Evolutionary conservation across 2,329 filamentous ascomycete species (phyloP).

Genomic region (Ophioceras dolichostomum): DNA sequence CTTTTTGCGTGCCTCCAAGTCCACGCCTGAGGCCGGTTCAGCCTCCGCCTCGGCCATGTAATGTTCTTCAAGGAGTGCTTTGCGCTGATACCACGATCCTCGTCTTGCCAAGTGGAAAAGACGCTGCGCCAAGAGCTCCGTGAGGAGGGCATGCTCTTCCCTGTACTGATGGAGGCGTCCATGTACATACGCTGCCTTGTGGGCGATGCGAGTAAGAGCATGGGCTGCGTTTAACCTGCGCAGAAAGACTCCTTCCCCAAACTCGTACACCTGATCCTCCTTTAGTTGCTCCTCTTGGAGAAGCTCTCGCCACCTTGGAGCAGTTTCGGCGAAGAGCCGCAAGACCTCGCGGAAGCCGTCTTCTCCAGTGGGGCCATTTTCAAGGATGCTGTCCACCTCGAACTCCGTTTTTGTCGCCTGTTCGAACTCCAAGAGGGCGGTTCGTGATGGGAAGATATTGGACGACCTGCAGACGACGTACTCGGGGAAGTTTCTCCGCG

Average conservation of each 20-base stretch:
- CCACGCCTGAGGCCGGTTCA: conserved; percentile 17
- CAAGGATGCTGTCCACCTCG: conserved; percentile 68
- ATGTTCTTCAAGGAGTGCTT: conserved; percentile 86
- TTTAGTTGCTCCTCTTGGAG: conserved; percentile 65
- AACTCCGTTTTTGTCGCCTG: conserved; percentile 72
- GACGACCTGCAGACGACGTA: conserved; percentile 85
- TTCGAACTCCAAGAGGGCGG: conserved; percentile 76
- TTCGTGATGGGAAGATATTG: conserved; percentile 74
- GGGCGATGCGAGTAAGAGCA: conserved; percentile 85
- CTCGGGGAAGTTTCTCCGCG: conserved; percentile 72
- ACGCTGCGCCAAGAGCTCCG: conserved; percentile 64
- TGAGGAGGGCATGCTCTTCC: conserved; percentile 62
- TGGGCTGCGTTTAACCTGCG: conserved; percentile 83
- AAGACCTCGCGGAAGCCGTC: conserved; percentile 56
- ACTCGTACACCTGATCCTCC: conserved; percentile 65
- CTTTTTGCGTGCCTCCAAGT: conserved; percentile 52
- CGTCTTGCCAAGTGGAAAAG: conserved; percentile 78
- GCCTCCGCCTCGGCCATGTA: conserved; percentile 63
- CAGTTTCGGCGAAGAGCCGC: conserved; percentile 59
- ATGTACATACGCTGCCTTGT: conserved; percentile 71
- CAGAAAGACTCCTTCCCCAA: conserved; percentile 77
- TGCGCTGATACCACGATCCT: conserved; percentile 91
- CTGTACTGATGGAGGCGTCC: conserved; percentile 72
- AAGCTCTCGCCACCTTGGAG: conserved; percentile 68
- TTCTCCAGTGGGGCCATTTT: conserved; percentile 58